Evolutionary conservation across 371 early-diverging fungal species (phyloP).

Genomic region (Zychaea mexicana): DNA sequence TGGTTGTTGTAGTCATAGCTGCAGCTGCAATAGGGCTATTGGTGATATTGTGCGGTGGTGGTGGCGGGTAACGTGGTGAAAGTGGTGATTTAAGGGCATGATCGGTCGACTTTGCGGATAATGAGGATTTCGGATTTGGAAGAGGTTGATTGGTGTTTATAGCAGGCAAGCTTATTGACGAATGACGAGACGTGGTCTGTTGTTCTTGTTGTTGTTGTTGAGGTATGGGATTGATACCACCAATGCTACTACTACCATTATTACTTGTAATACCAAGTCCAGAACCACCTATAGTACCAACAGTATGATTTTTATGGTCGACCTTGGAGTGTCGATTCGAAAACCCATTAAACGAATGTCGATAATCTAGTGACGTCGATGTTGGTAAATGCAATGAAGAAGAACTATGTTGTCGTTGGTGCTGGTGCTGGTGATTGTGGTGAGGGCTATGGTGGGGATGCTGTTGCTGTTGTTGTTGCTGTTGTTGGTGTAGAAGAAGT

Average conservation of each 20-base stretch:
- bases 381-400: background rate
- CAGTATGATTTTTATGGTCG: background rate
- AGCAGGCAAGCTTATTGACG: constrained; percentile 20
- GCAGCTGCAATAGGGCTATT: no score
- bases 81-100: constrained; percentile 12
- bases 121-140: constrained; percentile 8
- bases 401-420: background rate
- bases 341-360: constrained; percentile 23
- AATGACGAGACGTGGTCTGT: constrained; percentile 17
- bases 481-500: background rate
- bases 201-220: constrained; percentile 13
- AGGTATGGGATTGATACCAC: background rate
- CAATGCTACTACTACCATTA: constrained; percentile 3
- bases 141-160: constrained; percentile 13
- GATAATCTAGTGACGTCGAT: constrained; percentile 16
- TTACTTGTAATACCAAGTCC: background rate
- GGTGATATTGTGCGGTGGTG: background rate
- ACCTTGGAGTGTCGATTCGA: constrained; percentile 3
- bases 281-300: background rate
- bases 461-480: background rate
- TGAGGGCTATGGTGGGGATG: background rate
- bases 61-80: constrained; percentile 16
- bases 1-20: background rate
- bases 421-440: background rate
- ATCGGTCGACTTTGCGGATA: constrained; percentile 8